Evolutionary conservation across 345 rosid genomes (phyloP).

Genomic region (Hibiscus trionum): DNA sequence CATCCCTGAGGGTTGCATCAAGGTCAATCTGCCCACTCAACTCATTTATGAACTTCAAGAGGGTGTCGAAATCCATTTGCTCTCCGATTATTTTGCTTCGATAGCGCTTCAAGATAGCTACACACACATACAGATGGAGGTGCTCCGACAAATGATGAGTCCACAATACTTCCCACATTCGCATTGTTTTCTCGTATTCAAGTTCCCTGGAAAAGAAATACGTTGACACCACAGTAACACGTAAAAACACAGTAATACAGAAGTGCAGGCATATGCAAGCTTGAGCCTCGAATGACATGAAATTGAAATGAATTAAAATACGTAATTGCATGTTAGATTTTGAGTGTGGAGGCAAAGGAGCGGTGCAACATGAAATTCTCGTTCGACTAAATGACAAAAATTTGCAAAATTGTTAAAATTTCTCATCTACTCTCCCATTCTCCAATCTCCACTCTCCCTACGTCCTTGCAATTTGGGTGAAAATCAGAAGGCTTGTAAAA

Average conservation of each 20-base stretch:
- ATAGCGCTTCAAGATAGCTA: constrained; percentile 83
- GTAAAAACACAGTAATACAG: background rate
- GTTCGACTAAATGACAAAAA: too few relatives aligned
- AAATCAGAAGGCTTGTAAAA: too few relatives aligned
- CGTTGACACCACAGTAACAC: background rate
- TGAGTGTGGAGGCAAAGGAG: background rate
- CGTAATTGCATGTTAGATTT: background rate
- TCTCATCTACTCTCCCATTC: too few relatives aligned
- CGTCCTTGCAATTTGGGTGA: too few relatives aligned
- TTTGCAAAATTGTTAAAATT: too few relatives aligned
- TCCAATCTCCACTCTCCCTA: too few relatives aligned
- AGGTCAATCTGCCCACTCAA: constrained; percentile 77
- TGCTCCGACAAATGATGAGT: constrained; percentile 83
- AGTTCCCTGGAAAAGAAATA: constrained; percentile 54
- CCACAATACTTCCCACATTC: constrained; percentile 94
- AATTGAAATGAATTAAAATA: background rate
- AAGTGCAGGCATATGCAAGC: background rate
- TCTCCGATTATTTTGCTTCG: constrained; percentile 84
- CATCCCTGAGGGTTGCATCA: constrained; percentile 67
- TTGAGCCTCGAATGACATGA: background rate
- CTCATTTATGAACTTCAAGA: constrained; percentile 89
- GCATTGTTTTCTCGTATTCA: constrained; percentile 69
- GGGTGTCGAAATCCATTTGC: constrained; percentile 93
- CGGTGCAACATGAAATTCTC: background rate
- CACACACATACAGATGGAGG: constrained; percentile 80